Base-by-base conservation (phyloP, 495 filamentous ascomycete species). In the Talaromyces proteolyticus region DNA sequence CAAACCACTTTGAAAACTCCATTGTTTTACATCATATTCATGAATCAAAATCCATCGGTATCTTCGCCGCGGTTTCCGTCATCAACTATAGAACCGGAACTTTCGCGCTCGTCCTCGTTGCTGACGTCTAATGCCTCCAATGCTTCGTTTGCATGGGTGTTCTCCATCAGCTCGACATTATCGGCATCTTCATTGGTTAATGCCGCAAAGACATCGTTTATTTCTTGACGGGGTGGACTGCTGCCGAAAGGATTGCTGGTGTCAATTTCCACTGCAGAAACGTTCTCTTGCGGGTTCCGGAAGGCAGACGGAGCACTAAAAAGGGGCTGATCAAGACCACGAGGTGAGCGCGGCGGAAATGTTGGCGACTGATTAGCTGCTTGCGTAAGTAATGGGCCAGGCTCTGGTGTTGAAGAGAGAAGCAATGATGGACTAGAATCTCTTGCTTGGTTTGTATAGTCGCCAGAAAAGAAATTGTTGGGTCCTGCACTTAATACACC, bases 161-260 rank as follows among this genome's bases (percentile, higher is more conserved):
- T 75, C 44, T 74, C 70, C 65, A 74, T 72, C 11, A 58, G 54
- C 41, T 64, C 48, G 12, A 72, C 68, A 11, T 54, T 56, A 4
- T 73, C 68, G 4, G 53, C 57, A 47, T 74, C 71, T 55, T 76
- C 65, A 42, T 76, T 76, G 0, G 70, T 76, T 25, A 76, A 46
- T 23, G 74, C 70, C 6, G 70, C 70, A 54, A 76, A 76, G 10
- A 76, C 63, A 51, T 76, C 70, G 42, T 73, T 71, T 25, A 74
- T 50, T 34, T 73, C 64, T 43, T 63, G 63, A 17, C 68, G 69
- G 52, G 70, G 70, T 14, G 51, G 51, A 44, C 70, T 74, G 39
- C 72, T 74, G 47, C 62, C 58, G 41, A 65, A 64, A 7, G 62
- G 63, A 42, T 60, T 59, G 18, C 53, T 49, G 42, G 38, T 47